Conservation (phyloP, 2,329 filamentous ascomycete genomes). For the Fusarium nematophilum region DNA sequence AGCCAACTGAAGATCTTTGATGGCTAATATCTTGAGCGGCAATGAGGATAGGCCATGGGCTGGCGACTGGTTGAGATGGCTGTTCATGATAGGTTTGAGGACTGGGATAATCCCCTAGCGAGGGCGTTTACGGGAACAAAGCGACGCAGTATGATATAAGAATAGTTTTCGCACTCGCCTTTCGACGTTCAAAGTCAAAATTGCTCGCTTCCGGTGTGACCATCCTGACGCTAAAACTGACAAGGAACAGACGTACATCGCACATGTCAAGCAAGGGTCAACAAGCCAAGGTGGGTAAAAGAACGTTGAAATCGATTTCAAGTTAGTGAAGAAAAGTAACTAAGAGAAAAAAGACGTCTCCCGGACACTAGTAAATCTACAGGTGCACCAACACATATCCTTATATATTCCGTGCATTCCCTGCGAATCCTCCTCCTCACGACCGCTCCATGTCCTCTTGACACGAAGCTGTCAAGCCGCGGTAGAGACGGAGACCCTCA, state of each 20-base stretch:
- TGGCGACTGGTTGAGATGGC: no score
- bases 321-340: conserved; percentile 36
- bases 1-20: not conserved
- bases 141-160: no score
- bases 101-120: no score
- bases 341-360: conserved; percentile 37
- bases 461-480: not conserved
- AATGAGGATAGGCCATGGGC: not conserved
- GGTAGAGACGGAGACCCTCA: conserved; percentile 7
- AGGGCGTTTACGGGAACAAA: no score
- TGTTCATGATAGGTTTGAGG: no score
- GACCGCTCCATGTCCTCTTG: not conserved
- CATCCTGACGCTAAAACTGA: not conserved
- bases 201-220: no score
- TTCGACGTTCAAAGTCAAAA: no score
- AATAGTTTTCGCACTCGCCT: no score
- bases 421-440: conserved; percentile 1
- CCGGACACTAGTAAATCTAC: conserved; percentile 42
- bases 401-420: conserved; percentile 35
- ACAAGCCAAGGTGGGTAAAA: not conserved
- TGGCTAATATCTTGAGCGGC: not conserved
- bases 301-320: conserved; percentile 33
- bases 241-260: not conserved
- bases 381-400: conserved; percentile 37
- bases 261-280: not conserved